Conservation (phyloP, 306 rosid genomes). For the Rosa lucieae region DNA sequence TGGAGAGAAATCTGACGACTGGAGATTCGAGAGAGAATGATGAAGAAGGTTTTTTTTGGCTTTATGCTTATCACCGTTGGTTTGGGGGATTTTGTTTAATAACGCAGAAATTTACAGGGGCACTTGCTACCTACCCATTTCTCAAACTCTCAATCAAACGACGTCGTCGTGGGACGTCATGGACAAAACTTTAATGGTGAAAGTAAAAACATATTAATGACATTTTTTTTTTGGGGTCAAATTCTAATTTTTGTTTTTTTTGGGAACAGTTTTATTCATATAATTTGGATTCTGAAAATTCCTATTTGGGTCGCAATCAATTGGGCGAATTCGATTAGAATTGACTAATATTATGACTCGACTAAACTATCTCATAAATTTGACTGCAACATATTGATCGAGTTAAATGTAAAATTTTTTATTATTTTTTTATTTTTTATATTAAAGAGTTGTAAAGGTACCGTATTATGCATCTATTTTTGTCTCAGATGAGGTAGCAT, state of each 20-base stretch:
- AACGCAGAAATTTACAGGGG: not conserved
- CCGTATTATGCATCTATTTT: no score
- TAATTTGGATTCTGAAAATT: no score
- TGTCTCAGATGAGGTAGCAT: no score
- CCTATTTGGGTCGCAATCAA: not conserved
- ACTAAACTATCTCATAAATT: not conserved
- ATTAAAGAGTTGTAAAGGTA: no score
- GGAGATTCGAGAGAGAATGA: slow-evolving; percentile 34
- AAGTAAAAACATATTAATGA: not conserved
- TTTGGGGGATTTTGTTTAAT: not conserved
- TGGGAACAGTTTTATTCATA: no score
- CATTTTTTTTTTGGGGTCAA: no score
- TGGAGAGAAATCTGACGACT: slow-evolving; percentile 47
- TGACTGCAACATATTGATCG: not conserved
- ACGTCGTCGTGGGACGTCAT: not conserved
- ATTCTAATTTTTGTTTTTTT: no score
- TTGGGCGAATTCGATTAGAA: not conserved
- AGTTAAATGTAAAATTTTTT: not conserved
- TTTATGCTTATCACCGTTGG: slow-evolving; percentile 36
- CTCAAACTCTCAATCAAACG: not conserved
- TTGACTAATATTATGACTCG: not conserved
- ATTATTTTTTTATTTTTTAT: no score
- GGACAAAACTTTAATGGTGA: not conserved
- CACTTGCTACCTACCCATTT: not conserved
- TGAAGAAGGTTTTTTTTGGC: slow-evolving; percentile 29